Evolutionary conservation across 2,329 filamentous ascomycete species (phyloP).

Genomic region (Ophiosphaerella korrae): DNA sequence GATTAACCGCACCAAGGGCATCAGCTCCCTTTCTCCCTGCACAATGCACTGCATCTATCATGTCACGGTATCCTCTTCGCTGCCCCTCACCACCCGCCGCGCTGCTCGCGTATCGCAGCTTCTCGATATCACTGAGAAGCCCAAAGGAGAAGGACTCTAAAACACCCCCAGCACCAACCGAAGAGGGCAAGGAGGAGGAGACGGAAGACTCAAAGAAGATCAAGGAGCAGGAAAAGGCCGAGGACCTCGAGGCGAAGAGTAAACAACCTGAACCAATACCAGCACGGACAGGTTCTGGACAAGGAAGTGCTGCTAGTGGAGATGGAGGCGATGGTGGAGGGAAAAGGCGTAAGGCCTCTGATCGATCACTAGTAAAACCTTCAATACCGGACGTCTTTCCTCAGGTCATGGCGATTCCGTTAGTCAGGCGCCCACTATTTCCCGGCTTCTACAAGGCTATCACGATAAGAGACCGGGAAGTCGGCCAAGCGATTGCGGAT

Average conservation of each 20-base stretch:
- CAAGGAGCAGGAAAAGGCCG: slow-evolving; percentile 51
- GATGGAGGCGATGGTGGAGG: slow-evolving; percentile 63
- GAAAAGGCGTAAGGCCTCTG: slow-evolving; percentile 73
- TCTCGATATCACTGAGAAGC: slow-evolving; percentile 51
- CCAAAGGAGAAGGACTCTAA: slow-evolving; percentile 63
- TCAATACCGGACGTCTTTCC: slow-evolving; percentile 94
- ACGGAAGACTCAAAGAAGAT: slow-evolving; percentile 50
- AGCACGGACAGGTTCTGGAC: slow-evolving; percentile 60
- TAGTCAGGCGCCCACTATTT: slow-evolving; percentile 90
- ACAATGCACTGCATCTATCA: slow-evolving; percentile 36
- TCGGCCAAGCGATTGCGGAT: slow-evolving; percentile 89
- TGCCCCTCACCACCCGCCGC: slow-evolving; percentile 38
- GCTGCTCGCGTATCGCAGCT: slow-evolving; percentile 41
- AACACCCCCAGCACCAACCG: slow-evolving; percentile 51
- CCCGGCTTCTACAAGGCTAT: slow-evolving; percentile 99
- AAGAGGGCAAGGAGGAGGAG: slow-evolving; percentile 46
- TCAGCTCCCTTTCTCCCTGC: slow-evolving; percentile 34
- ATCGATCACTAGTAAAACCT: slow-evolving; percentile 82
- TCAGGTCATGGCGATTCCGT: slow-evolving; percentile 96
- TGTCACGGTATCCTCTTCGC: slow-evolving; percentile 26
- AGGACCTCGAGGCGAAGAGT: slow-evolving; percentile 49
- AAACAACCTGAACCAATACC: slow-evolving; percentile 58
- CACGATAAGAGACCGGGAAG: slow-evolving; percentile 90
- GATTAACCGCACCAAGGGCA: slow-evolving; percentile 35
- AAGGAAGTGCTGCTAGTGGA: slow-evolving; percentile 64